Base-by-base conservation (phyloP, 2,329 filamentous ascomycete genomes). In the Calonectria pseudoreteaudii region DNA sequence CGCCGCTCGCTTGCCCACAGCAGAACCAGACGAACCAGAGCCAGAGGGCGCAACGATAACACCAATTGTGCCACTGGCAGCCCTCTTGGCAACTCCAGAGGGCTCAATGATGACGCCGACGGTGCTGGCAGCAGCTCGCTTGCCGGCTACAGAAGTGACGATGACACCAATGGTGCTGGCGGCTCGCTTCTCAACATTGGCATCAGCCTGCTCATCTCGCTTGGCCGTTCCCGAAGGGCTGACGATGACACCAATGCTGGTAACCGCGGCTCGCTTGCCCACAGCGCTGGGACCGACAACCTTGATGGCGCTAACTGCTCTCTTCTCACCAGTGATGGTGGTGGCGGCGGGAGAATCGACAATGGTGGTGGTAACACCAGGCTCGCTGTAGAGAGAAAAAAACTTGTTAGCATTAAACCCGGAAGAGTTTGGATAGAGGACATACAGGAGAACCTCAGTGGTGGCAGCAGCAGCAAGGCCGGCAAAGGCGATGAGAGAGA, bases 401-500 rank as follows among this genome's bases (percentile, higher is more conserved):
- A 26, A 20, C n/a, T 20, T 44, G 20, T 62, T 30, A 62, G 56
- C 6, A 8, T 20, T 11, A 8, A 13, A 62, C 16, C 23, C 20
- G 3, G 6, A 28, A 0, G 36, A 4, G 38, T 4, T 14, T 41
- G 36, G 9, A 7, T 20, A 18, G 13, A 34, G 41, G 34, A 10
- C 44, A 47, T 47, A 47, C 44, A 47, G 44, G 44, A 47, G 16
- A 14, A 31, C 34, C 7, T 62, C 38, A 16, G 38, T 62, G 34
- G 56, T 26, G 23, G 31, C 23, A 18, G 56, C 56, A 18, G 56
- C 23, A 28, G 38, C 31, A 47, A 69, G 36, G 23, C 66, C 53
- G 50, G 78, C 79, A 23, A 71, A 31, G 18, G 80, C 65, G 58
- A 81, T 69, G 16, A 81, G 58, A 23, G 73, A 56, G 74, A 80